Base-by-base conservation (phyloP, 2,329 filamentous ascomycete species). In the Tolypocladium album region DNA sequence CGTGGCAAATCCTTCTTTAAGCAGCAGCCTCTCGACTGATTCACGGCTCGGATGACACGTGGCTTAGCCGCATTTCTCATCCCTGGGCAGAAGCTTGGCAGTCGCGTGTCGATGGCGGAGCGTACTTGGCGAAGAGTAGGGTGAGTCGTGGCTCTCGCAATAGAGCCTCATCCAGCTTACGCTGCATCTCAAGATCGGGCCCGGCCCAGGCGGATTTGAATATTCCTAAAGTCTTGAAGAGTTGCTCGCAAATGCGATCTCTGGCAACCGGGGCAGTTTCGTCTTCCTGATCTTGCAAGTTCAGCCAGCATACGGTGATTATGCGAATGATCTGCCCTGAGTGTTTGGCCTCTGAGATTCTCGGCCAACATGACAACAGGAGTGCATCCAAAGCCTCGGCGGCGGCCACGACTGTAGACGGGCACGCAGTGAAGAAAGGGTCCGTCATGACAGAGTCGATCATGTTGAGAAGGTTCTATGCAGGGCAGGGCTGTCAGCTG, bases 1-100 rank as follows among this genome's bases (percentile, higher is more conserved):
- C 83, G 87, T 63, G 93, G 93, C 22, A 97, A 97, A 78, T 96
- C 91, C 68, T 82, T 97, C 68, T 97, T 97, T 73, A 97, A 97
- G 75, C 92, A 97, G 79, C 85, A 88, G 72, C 85, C 87, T 55
- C 79, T 84, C 58, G 82, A 83, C 63, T 83, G 75, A 75, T 66
- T 61, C 34, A 4, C 13, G 2, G 31, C 20, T 15, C 50, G 50
- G 31, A 22, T 42, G 52, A 34, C 2, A 17, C 34, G 2, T 15
- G 20, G 31, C 31, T 55, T 22, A 24, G 31, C 31, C 31, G 13
- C 20, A 38, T 15, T 34, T 38, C 50, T 36, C 50, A 38, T 12
- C 34, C 31, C 31, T 12, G n/a, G 20, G 31, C 11, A n/a, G 36
- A 15, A 5, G 20, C 31, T 55, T 20, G 6, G 36, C 12, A 56